These are phyloP conservation scores for Boletus sensibilis DNA, from an alignment of 768 basidiomycete genomes.

Conservation along the genomic window DNA sequence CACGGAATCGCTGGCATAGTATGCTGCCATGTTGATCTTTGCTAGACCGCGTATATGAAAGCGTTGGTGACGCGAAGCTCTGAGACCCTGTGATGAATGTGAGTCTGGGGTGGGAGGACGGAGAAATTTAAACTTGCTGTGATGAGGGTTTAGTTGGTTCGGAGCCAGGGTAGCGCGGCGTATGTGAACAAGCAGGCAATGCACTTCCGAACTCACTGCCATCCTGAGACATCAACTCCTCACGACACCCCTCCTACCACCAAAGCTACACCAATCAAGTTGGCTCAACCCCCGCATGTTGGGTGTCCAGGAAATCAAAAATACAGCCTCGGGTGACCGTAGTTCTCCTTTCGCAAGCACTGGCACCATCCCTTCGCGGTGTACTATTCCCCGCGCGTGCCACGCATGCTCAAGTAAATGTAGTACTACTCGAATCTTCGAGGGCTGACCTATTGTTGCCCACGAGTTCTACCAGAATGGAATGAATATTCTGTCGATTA, in stretches of 20 bases:
- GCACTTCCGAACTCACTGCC: constrained; percentile 16
- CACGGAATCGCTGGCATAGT: constrained; percentile 28
- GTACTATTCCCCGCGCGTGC: neutral
- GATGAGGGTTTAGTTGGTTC: constrained; percentile 15
- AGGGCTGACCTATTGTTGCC: neutral
- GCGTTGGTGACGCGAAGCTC: constrained; percentile 6
- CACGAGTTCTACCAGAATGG: neutral
- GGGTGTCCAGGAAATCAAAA: neutral
- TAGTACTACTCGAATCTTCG: neutral
- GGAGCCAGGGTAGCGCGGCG: constrained; percentile 26
- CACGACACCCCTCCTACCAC: neutral
- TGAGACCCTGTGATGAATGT: neutral
- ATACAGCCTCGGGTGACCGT: neutral
- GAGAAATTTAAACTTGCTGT: constrained; percentile 14
- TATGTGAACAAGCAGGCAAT: constrained; percentile 24
- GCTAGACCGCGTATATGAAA: constrained; percentile 9
- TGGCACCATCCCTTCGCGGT: neutral
- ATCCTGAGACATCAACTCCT: constrained; percentile 19
- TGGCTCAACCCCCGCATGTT: neutral
- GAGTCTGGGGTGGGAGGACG: constrained; percentile 1
- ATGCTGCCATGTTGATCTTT: constrained; percentile 31
- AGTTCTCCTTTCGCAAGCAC: neutral
- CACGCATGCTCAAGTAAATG: neutral
- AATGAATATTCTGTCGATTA: neutral
- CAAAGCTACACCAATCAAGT: neutral